Conservation (phyloP, 352 stramenopile genomes). For the Phytophthora gonapodyides region DNA sequence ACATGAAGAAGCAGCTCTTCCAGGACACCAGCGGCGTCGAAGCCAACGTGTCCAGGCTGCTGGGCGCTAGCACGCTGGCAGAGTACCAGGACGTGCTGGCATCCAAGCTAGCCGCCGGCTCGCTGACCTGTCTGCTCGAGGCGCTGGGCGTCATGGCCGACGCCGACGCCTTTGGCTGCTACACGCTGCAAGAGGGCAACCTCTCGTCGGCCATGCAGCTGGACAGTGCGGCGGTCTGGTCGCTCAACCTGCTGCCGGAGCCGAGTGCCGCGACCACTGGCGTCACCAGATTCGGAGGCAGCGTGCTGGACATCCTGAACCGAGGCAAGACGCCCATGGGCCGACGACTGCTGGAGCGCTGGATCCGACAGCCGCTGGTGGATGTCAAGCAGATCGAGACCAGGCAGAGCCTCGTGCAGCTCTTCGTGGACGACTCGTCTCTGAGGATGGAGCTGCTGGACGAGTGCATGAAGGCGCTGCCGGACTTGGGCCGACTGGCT, state of each 20-base stretch:
- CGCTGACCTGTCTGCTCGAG: conserved; percentile 69
- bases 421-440: conserved; percentile 91
- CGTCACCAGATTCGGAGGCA: conserved; percentile 61
- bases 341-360: conserved; percentile 92
- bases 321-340: conserved; percentile 95
- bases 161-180: conserved; percentile 74
- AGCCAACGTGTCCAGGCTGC: conserved; percentile 63
- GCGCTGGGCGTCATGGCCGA: conserved; percentile 72
- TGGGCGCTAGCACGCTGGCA: conserved; percentile 58
- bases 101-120: conserved; percentile 68
- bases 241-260: conserved; percentile 93
- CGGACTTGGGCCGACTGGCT: conserved; percentile 76
- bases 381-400: conserved; percentile 84
- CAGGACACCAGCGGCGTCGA: conserved; percentile 54
- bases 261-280: conserved; percentile 46
- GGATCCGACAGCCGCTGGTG: conserved; percentile 96
- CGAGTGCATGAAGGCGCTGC: conserved; percentile 86
- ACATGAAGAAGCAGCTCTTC: conserved; percentile 79
- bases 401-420: conserved; percentile 92
- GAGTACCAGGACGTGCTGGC: conserved; percentile 73
- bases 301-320: conserved; percentile 95
- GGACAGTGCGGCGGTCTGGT: conserved; percentile 91
- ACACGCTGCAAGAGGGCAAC: conserved; percentile 64
- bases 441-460: conserved; percentile 89
- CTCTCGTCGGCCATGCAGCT: conserved; percentile 92